Evolutionary conservation across 2,329 filamentous ascomycete genomes (phyloP), one percentile per base, ranked within the genome.

Genomic region (Dactylonectria macrodidyma): DNA sequence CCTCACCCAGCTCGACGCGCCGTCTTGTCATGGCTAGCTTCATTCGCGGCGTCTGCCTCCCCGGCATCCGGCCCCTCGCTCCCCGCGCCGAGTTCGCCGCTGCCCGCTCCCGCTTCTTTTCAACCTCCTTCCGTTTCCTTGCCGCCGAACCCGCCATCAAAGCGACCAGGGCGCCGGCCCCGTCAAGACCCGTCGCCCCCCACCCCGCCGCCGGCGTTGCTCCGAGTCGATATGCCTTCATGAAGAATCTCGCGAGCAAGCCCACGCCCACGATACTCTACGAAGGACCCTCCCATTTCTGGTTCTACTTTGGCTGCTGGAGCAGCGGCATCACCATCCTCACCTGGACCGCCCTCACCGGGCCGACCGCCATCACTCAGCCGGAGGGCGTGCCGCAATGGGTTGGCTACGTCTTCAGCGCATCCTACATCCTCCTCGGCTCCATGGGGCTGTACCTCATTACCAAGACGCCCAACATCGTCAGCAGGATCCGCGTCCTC

Each of bases 261-360:
- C 76, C 84, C n/a, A 81, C 84, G 2, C 84, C 87, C 5, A 89
- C 91, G 8, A 79, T 88, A 3, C 83, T 94, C 50, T 94, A 92
- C 82, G 84, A 91, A 74, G 87, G 88, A 1, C 89, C 89, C 14
- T 89, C 90, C 1, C 90, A 93, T 74, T 87, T 87, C 64, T 85
- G 86, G 80, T 92, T 90, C 78, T 85, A 91, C 69, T 76, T 88
- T 71, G 87, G 88, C 52, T 89, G 88, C 76, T 90, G 91, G 79
- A 78, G 82, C 14, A 86, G 88, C 30, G 87, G 87, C 2, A 67
- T 84, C 24, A 87, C 75, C 8, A 78, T 83, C 34, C 66, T 83
- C 19, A 65, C 72, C 1, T 83, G 81, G 81, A 80, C 80, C 5
- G 71, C 66, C 10, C 65, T 81, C 57, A 82, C 81, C 16, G 80